phyloP scores from a whole-genome alignment of 73 alveolate species.

The Chromera velia region DNA sequence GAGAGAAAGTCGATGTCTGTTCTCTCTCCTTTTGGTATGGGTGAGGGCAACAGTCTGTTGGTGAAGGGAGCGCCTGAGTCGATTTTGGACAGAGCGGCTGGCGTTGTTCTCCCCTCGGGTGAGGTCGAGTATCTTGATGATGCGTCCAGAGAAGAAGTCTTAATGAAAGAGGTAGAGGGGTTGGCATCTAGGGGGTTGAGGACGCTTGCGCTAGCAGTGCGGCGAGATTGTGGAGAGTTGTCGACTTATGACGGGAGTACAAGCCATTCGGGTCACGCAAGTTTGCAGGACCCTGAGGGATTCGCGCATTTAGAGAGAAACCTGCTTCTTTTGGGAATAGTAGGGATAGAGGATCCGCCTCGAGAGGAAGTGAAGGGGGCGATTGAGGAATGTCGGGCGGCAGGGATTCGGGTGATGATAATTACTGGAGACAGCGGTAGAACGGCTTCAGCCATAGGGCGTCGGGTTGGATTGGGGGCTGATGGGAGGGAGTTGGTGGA shows the following conservation, averaged over 20 bases:
- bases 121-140: constrained; percentile 24
- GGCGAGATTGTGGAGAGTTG: constrained; percentile 19
- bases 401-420: constrained; percentile 88
- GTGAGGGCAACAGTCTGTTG: background rate
- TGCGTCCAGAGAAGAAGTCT: constrained; percentile 3
- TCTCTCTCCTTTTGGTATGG: constrained; percentile 22
- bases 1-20: constrained; percentile 95
- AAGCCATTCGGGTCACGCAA: constrained; percentile 29
- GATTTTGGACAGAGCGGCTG: constrained; percentile 42
- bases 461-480: constrained; percentile 62
- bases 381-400: constrained; percentile 78
- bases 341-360: constrained; percentile 80
- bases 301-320: constrained; percentile 49
- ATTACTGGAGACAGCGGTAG: constrained; percentile 83
- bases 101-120: constrained; percentile 57
- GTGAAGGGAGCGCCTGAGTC: constrained; percentile 56
- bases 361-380: constrained; percentile 84
- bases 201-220: constrained; percentile 31
- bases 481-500: constrained; percentile 44
- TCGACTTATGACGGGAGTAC: background rate
- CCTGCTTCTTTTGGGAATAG: too few relatives aligned
- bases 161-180: constrained; percentile 2
- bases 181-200: background rate
- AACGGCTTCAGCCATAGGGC: constrained; percentile 84
- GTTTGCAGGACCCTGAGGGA: constrained; percentile 56